Base-by-base conservation (phyloP, 257 asterid species). In the Nicotiana knightiana region DNA sequence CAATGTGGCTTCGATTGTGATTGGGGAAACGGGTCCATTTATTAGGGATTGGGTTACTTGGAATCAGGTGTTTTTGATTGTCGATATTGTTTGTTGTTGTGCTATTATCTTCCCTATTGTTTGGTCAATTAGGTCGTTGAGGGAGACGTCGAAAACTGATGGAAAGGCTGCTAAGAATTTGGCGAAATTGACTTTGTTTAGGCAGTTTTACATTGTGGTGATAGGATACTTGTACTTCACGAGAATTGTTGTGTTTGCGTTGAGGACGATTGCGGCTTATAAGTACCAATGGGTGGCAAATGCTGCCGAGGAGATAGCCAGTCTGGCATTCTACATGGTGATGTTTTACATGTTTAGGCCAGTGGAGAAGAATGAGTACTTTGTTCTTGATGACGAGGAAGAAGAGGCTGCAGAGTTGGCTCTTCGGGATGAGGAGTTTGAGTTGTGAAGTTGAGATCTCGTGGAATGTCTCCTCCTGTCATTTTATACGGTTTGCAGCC, bases 261-360 rank as follows among this genome's bases (percentile, higher is more conserved):
- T 94, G 81, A 87, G 92, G 90, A 93, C 98, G 3, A 94, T 96
- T n/a, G 92, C 97, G 10, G 97, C 95, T 64, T 96, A 93, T 80
- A 96, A 93, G 93, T 96, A 96, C 83, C 97, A 89, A 85, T 96
- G 99, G 99, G 98, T 94, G 86, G 93, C 97, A 43, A 89, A 81
- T 89, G 98, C 98, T 5, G 97, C 97, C 16, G 97, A 96, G 89
- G 98, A 96, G 91, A 90, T 94, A 3, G 99, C 94, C 0, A 93
- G 94, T 82, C 88, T 96, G 61, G 97, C 94, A 1, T 96, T 96
- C 80, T 96, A 96, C 80, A 59, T 85, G 0, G 88, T 92, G 67
- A 94, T 96, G 91, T 96, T 96, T 83, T 92, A 96, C 90, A 96
- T 94, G 99, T 96, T 94, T 87, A 94, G 97, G 97, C 99, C 98